Evolutionary conservation across 176 grass and related monocot genomes (phyloP).

Genomic region (Oryza meridionalis): DNA sequence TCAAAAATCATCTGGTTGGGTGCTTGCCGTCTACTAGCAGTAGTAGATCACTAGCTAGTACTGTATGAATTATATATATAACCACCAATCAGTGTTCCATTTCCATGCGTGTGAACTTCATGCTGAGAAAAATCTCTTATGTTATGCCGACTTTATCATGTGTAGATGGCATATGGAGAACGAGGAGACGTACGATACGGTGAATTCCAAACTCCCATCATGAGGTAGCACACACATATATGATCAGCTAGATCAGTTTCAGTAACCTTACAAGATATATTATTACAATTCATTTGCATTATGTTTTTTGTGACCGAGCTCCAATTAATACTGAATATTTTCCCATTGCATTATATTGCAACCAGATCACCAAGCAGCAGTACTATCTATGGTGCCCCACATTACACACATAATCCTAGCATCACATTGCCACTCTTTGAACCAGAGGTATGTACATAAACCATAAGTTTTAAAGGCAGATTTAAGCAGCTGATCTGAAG

Average conservation of each 20-base stretch:
- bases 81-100: not conserved
- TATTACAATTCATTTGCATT: not conserved
- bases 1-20: not conserved
- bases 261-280: not conserved
- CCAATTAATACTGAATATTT: slow-evolving; percentile 36
- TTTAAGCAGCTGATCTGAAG: not conserved
- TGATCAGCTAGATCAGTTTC: slow-evolving; percentile 16
- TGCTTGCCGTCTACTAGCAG: not conserved
- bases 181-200: slow-evolving; percentile 46
- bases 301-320: slow-evolving; percentile 10
- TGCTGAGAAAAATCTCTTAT: slow-evolving; percentile 13
- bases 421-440: slow-evolving; percentile 58
- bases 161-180: slow-evolving; percentile 50
- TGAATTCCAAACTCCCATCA: slow-evolving; percentile 51
- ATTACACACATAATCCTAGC: slow-evolving; percentile 38
- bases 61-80: not conserved
- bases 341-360: not conserved
- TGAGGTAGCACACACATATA: slow-evolving; percentile 46
- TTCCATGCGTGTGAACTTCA: slow-evolving; percentile 10
- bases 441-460: slow-evolving; percentile 47
- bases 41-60: not conserved
- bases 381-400: slow-evolving; percentile 37
- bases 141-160: slow-evolving; percentile 26
- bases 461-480: not conserved
- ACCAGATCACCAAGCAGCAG: slow-evolving; percentile 53